Evolutionary conservation across 139 green algal genomes (phyloP), one percentile per base, ranked within the genome.

Genomic region (Diplosphaera chodatii): DNA sequence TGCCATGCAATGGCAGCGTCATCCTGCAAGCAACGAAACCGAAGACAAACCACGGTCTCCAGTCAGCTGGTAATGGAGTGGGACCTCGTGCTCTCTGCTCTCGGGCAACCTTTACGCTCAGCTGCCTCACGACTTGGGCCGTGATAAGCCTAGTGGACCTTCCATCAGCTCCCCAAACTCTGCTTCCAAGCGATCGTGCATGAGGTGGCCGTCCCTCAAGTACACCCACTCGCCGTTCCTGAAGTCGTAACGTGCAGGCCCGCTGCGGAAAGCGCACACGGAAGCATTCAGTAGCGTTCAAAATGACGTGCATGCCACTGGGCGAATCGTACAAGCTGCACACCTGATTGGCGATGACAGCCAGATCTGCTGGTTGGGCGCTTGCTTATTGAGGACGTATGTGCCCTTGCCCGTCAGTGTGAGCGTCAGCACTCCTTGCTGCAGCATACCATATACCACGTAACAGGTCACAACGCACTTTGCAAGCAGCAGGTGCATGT

Each of bases 321-420:
- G 13, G 16, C 13, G 3, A 59, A 3, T 25, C 18, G 16, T 5
- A 18, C 16, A 59, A 25, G 18, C 13, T 32, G 25, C 21, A 15
- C 32, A 90, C 85, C 85, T 94, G 63, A 98, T 74, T 1, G 95
- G 95, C 0, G 92, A 98, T 2, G 91, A 97, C 70, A 95, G 72
- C 95, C 95, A 99, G 25, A 99, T 93, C 78, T 98, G 93, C 20
- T 85, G 84, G 82, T 99, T 98, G 28, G 93, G 93, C 6, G 88
- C 86, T 79, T 98, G 95, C 78, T 99, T 99, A 85, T 99, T 99
- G 55, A 98, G 83, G 0, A 98, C 95, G 56, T 95, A 99, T 0
- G 95, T 99, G 13, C 95, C 95, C 32, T 80, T 41, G 3, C 41
- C 63, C 1, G 91, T 92, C 22, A 97, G 78, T 27, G 78, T 84